Evolutionary conservation across 495 filamentous ascomycete genomes (phyloP).

Genomic region (Parathielavia appendiculata): DNA sequence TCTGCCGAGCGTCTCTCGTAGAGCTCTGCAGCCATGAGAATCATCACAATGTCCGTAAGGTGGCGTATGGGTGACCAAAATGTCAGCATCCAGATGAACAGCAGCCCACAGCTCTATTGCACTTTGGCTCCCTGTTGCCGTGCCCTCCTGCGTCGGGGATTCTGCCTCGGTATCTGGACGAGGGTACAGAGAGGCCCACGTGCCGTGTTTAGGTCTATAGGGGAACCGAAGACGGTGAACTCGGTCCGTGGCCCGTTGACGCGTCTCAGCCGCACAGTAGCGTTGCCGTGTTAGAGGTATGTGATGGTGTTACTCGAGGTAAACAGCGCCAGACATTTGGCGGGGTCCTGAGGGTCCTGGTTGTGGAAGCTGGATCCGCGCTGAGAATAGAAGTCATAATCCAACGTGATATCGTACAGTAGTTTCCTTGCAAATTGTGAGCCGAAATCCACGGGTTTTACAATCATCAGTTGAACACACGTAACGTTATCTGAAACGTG

Average conservation of each 20-base stretch:
- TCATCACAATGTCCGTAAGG: constrained; percentile 67
- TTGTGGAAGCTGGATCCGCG: constrained; percentile 56
- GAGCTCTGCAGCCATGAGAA: constrained; percentile 60
- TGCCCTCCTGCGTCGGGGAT: constrained; percentile 24
- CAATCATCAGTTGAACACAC: constrained; percentile 20
- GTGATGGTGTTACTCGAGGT: constrained; percentile 52
- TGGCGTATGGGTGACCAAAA: constrained; percentile 83
- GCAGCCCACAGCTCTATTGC: constrained; percentile 49
- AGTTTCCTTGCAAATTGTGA: constrained; percentile 55
- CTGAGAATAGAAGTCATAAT: constrained; percentile 55
- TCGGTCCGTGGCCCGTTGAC: constrained; percentile 56
- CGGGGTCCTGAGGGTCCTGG: constrained; percentile 51
- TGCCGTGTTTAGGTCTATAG: constrained; percentile 55
- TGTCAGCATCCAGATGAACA: constrained; percentile 67
- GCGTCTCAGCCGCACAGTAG: constrained; percentile 51
- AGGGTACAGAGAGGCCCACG: constrained; percentile 69
- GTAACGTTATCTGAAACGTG: constrained; percentile 72
- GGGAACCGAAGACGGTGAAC: constrained; percentile 78
- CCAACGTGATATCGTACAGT: constrained; percentile 75
- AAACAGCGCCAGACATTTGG: constrained; percentile 53
- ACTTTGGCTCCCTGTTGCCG: neutral
- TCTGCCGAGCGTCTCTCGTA: constrained; percentile 64
- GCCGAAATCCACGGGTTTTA: neutral
- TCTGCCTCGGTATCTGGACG: neutral
- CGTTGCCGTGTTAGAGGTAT: constrained; percentile 60